phyloP scores from a whole-genome alignment of 2,329 filamentous ascomycete species.

The Pestalotiopsis sp. region DNA sequence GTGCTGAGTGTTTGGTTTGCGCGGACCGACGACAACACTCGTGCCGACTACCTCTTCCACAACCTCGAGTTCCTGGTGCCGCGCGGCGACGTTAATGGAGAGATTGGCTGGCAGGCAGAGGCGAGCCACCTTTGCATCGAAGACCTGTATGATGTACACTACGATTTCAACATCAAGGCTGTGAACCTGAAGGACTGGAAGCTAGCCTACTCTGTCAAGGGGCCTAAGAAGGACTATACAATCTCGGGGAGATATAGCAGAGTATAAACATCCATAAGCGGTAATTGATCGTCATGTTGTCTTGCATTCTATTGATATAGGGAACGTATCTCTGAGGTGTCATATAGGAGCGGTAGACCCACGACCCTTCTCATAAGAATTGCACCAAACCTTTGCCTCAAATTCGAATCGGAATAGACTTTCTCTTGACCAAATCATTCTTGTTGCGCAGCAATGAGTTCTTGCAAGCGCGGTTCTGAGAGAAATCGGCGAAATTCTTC shows the following conservation, averaged over 20 bases:
- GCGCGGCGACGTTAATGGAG: constrained; percentile 6
- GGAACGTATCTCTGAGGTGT: neutral
- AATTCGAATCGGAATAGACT: constrained; percentile 39
- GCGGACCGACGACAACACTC: constrained; percentile 61
- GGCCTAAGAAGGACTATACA: constrained; percentile 75
- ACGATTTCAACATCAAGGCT: constrained; percentile 66
- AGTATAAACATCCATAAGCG: neutral
- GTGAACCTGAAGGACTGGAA: constrained; percentile 61
- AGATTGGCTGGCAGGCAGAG: constrained; percentile 62
- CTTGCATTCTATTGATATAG: neutral
- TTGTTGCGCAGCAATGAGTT: constrained; percentile 24
- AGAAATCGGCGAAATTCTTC: constrained; percentile 55
- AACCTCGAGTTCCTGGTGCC: constrained; percentile 64
- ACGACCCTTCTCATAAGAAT: neutral
- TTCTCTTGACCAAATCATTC: constrained; percentile 20
- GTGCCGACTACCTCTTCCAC: constrained; percentile 76
- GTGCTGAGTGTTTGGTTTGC: constrained; percentile 74
- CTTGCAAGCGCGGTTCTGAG: constrained; percentile 23
- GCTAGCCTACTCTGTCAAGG: constrained; percentile 67
- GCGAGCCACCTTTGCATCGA: constrained; percentile 72
- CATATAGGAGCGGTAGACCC: neutral
- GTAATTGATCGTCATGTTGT: neutral
- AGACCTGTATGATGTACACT: constrained; percentile 72
- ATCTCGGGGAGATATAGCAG: constrained; percentile 53
- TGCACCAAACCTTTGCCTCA: constrained; percentile 17